phyloP scores from a whole-genome alignment of 2,329 filamentous ascomycete genomes.

The Venturia nashicola region DNA sequence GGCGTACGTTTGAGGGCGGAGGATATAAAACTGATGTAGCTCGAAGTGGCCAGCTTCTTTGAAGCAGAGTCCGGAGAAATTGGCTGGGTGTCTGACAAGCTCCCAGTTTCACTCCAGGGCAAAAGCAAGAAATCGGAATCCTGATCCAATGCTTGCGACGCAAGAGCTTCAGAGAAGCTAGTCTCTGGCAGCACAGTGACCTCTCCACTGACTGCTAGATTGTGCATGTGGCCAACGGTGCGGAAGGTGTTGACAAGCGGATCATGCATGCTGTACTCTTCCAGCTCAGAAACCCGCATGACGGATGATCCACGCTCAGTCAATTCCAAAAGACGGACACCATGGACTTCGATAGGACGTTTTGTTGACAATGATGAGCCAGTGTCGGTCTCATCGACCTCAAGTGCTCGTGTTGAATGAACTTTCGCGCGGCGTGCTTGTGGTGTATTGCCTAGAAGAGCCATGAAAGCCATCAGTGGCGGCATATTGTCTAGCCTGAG shows the following conservation, averaged over 20 bases:
- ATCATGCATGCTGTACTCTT: conserved; percentile 53
- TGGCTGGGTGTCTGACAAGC: conserved; percentile 52
- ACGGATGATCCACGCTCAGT: conserved; percentile 90
- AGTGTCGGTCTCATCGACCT: conserved; percentile 16
- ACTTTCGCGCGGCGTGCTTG: conserved; percentile 27
- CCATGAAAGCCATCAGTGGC: conserved; percentile 69
- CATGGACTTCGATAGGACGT: conserved; percentile 60
- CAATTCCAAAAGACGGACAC: conserved; percentile 73
- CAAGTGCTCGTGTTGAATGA: conserved; percentile 23
- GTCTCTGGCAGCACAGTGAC: conserved; percentile 68
- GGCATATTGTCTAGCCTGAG: conserved; percentile 77
- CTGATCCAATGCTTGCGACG: conserved; percentile 41
- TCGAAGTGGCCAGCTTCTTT: conserved; percentile 46
- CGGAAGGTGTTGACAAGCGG: conserved; percentile 86
- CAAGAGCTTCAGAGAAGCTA: conserved; percentile 67
- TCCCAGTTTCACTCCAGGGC: conserved; percentile 80
- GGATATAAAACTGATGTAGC: conserved; percentile 65
- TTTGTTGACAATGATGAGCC: conserved; percentile 16
- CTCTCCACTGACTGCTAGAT: conserved; percentile 69
- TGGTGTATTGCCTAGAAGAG: conserved; percentile 51
- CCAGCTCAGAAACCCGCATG: conserved; percentile 80
- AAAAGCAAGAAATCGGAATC: conserved; percentile 62
- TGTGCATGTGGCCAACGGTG: conserved; percentile 73
- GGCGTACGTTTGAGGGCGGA: conserved; percentile 49
- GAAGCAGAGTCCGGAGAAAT: conserved; percentile 36